Evolutionary conservation across 805 yeast genomes (phyloP), one percentile per base, ranked within the genome.

Genomic region (Sporopachydermia quercuum): DNA sequence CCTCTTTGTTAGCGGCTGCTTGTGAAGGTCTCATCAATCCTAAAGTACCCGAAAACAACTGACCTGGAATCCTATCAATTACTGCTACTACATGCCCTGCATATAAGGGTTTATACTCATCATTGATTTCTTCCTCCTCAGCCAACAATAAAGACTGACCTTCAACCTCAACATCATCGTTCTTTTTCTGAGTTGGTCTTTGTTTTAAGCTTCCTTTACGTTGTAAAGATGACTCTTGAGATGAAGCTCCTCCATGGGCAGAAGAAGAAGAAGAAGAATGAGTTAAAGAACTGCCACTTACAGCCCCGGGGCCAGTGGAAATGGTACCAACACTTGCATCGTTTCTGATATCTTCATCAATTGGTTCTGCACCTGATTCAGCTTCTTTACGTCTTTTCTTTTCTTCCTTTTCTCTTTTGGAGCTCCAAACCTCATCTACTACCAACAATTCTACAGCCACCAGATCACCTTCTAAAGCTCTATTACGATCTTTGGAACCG

Each of bases 1-100:
- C 61, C 43, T 61, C 66, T 51, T 76, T 77, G 37, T 81, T 87
- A 47, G 81, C 84, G 30, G 84, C 78, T 4, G 86, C 87, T 50
- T 93, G 93, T 50, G 86, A 95, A 3, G 98, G 98, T 58, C 98
- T 76, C 49, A 91, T 70, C 39, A 91, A 64, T 0, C 97, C 97
- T 45, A 91, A 65, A 4, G 96, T 86, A 47, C 98, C 97, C 27
- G 94, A 77, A 54, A 91, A 91, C 41, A 87, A 68, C 57, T 91
- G 98, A 16, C 97, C 96, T 0, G 97, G 96, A 43, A 87, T 86
- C 58, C 98, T 79, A 56, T 91, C 98, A 47, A 91, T 81, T 18
- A 91, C 95, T 1, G 98, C 98, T 47, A 91, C 97, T 41, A 91
- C 94, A 53, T 91, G 98, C 16, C 98, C 98, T 1, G 97, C 96